Evolutionary conservation across 2,329 filamentous ascomycete genomes (phyloP).

Genomic region (Fusarium xylarioides): DNA sequence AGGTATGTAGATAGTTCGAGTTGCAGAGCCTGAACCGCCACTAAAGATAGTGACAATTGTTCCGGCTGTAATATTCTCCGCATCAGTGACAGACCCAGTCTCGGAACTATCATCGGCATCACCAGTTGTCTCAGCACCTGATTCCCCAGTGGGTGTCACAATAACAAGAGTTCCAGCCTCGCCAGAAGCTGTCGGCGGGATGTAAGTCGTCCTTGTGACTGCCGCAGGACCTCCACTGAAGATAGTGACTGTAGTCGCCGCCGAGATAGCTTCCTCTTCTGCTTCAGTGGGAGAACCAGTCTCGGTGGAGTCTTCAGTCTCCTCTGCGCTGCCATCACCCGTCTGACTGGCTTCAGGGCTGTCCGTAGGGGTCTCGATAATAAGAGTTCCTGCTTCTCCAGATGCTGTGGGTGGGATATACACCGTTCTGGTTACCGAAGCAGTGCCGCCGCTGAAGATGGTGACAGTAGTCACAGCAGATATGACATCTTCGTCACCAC

Average conservation of each 20-base stretch:
- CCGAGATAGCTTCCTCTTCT: background rate
- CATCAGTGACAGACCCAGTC: background rate
- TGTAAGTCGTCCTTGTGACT: background rate
- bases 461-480: background rate
- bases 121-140: rapidly evolving
- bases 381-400: background rate
- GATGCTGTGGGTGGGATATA: background rate
- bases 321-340: rapidly evolving
- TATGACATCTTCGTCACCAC: background rate
- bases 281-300: background rate
- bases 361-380: background rate
- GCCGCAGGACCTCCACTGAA: background rate
- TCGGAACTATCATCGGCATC: background rate
- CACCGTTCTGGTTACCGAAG: background rate
- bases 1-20: slow-evolving; percentile 1
- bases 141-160: background rate
- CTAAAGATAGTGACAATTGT: slow-evolving; percentile 4
- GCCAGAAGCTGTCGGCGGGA: background rate
- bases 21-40: background rate
- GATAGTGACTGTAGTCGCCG: background rate
- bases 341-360: background rate
- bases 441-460: background rate
- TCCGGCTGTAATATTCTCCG: background rate
- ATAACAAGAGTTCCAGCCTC: background rate
- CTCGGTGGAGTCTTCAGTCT: background rate